phyloP scores from a whole-genome alignment of 495 filamentous ascomycete genomes.

The Aspergillus indologenus region DNA sequence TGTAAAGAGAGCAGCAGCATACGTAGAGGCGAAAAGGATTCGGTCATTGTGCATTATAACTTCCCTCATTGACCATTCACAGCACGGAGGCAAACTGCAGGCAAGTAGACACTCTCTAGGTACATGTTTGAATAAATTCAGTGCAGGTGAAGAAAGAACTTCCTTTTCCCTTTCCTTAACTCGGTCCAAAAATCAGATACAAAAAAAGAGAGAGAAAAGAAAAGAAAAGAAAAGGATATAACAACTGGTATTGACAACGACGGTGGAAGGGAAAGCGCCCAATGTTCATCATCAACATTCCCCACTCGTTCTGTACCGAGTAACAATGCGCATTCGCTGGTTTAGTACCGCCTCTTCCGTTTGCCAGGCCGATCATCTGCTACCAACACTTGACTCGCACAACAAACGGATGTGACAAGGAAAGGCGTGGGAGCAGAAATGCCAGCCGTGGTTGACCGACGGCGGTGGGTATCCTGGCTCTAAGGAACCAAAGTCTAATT shows the following conservation, averaged over 20 bases:
- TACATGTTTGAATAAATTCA: too few relatives aligned
- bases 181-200: neutral
- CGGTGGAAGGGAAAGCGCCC: neutral
- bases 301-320: neutral
- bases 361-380: neutral
- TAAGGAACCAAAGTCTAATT: neutral
- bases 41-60: conserved; percentile 1
- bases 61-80: neutral
- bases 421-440: neutral
- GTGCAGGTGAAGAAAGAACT: neutral
- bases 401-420: neutral
- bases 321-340: neutral
- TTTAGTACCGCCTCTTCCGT: neutral
- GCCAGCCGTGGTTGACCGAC: neutral
- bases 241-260: too few relatives aligned
- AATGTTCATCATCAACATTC: neutral
- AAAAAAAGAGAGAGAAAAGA: neutral
- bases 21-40: conserved; percentile 5
- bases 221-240: neutral
- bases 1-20: neutral
- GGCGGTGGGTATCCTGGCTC: neutral
- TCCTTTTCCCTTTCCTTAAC: neutral
- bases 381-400: neutral
- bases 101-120: neutral
- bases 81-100: neutral